phyloP scores from a whole-genome alignment of 208 protist genomes.

The Acanthamoeba castellanii region DNA sequence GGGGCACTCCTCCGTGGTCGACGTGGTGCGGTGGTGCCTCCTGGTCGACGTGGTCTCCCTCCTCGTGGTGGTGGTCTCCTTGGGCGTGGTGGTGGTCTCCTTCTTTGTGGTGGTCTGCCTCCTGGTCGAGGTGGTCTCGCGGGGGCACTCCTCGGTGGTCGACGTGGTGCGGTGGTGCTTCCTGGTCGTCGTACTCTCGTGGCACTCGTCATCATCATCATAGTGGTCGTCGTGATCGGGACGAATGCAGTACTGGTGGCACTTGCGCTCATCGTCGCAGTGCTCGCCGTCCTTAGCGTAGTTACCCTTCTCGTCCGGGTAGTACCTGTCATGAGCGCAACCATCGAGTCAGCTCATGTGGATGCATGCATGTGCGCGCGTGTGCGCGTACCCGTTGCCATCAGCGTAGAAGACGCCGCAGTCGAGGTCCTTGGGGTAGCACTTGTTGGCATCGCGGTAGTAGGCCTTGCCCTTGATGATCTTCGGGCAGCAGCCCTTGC shows the following conservation, averaged over 20 bases:
- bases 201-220: background rate
- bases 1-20: too few species aligned
- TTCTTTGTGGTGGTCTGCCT: background rate
- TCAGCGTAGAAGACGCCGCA: background rate
- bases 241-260: background rate
- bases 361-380: background rate
- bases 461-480: conserved; percentile 21
- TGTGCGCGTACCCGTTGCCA: background rate
- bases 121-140: background rate
- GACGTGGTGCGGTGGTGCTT: conserved; percentile 1
- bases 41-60: background rate
- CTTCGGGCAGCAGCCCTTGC: background rate
- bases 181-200: too few species aligned
- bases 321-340: background rate
- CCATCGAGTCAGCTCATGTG: background rate
- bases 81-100: background rate
- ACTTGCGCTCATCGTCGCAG: background rate
- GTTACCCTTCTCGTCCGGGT: background rate
- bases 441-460: background rate
- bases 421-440: background rate
- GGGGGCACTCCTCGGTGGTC: background rate
- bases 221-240: background rate
- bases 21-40: too few species aligned
- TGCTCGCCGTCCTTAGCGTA: background rate
- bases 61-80: background rate